Evolutionary conservation across 73 alveolate genomes (phyloP).

Genomic region (Tetrahymena borealis): DNA sequence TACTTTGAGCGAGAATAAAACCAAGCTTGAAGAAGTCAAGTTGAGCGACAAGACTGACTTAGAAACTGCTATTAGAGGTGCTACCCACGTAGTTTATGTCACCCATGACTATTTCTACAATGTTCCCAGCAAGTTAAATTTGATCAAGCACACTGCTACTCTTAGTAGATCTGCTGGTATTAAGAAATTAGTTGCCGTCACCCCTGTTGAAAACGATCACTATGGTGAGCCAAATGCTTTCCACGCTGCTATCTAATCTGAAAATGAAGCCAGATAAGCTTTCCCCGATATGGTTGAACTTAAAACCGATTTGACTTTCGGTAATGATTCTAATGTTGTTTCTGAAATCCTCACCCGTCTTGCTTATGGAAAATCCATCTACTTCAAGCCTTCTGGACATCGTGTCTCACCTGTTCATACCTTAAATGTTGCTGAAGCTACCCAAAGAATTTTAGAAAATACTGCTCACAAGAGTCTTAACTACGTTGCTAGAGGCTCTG

Average conservation of each 20-base stretch:
- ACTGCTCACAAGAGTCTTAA: neutral
- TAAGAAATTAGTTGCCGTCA: neutral
- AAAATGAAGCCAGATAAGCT: neutral
- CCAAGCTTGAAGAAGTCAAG: neutral
- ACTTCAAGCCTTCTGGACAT: neutral
- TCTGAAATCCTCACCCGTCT: neutral
- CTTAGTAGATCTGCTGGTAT: neutral
- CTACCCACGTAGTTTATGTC: neutral
- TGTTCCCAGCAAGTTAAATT: neutral
- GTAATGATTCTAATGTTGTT: neutral
- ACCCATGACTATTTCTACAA: neutral
- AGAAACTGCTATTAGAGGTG: neutral
- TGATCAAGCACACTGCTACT: constrained; percentile 2
- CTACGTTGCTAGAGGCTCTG: neutral
- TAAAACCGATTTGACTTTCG: neutral
- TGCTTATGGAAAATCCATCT: neutral
- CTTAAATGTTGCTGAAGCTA: neutral
- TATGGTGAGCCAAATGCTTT: neutral
- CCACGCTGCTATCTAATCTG: neutral
- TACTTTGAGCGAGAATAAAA: neutral
- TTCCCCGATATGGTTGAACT: neutral
- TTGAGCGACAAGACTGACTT: neutral
- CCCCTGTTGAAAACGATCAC: neutral
- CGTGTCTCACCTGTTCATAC: neutral
- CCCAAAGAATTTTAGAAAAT: neutral